These are phyloP conservation scores for Ogataea paraovalis DNA, from an alignment of 805 yeast species.

Conservation along the genomic window DNA sequence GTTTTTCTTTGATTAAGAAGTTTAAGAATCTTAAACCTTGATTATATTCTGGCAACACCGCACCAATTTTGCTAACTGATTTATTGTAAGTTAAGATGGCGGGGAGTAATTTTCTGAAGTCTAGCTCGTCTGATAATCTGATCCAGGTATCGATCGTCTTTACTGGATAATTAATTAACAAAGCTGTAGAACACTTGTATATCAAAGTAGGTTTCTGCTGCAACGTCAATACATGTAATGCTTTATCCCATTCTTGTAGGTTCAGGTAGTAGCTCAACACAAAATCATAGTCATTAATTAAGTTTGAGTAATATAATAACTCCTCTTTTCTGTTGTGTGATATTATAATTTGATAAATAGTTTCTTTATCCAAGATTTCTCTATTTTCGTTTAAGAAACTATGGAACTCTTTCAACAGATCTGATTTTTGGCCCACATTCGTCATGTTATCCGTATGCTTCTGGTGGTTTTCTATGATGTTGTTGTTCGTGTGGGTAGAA, in stretches of 20 bases:
- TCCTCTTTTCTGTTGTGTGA: constrained; percentile 64
- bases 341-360: constrained; percentile 67
- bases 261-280: constrained; percentile 68
- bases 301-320: constrained; percentile 62
- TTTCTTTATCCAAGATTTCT: constrained; percentile 53
- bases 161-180: constrained; percentile 64
- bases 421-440: constrained; percentile 29
- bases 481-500: constrained; percentile 2
- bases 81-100: constrained; percentile 69
- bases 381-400: constrained; percentile 49
- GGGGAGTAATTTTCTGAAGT: constrained; percentile 67
- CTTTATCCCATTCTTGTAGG: constrained; percentile 67
- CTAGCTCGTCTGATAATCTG: constrained; percentile 44
- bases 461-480: constrained; percentile 7
- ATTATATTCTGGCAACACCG: constrained; percentile 45
- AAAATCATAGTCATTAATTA: constrained; percentile 63
- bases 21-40: constrained; percentile 63
- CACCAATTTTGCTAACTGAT: constrained; percentile 30
- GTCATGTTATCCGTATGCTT: constrained; percentile 4
- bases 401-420: constrained; percentile 33
- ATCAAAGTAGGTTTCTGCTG: constrained; percentile 45
- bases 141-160: constrained; percentile 80
- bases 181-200: constrained; percentile 64
- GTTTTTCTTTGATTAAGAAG: constrained; percentile 45
- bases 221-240: constrained; percentile 53